Percentiles rank a stretch among this genome's conserved stretches.
Evolutionary conservation across 2,329 filamentous ascomycete genomes (phyloP).

Genomic region (Byssothecium circinans): DNA sequence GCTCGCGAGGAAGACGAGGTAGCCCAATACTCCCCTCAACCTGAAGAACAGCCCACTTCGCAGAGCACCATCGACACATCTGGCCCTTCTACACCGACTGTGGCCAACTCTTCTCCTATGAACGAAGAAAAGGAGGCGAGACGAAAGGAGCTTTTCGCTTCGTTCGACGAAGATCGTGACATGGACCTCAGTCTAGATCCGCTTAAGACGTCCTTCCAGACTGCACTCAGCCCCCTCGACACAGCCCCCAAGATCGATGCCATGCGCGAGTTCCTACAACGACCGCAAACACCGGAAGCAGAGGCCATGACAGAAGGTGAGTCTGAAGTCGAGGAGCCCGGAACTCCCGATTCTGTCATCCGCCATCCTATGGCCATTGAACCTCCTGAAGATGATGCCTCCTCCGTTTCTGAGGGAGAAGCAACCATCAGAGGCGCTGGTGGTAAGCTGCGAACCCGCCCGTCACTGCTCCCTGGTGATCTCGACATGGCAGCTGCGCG

Average conservation of each 20-base stretch:
- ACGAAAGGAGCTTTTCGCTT: constrained; percentile 50
- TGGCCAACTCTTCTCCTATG: constrained; percentile 27
- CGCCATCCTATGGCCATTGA: constrained; percentile 63
- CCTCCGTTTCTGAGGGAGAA: constrained; percentile 74
- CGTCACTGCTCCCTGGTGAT: constrained; percentile 85
- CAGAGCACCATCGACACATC: constrained; percentile 45
- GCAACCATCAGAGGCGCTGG: constrained; percentile 89
- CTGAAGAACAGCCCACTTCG: constrained; percentile 38
- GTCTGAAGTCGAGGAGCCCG: constrained; percentile 61
- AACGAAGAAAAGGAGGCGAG: constrained; percentile 33
- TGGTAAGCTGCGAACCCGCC: constrained; percentile 83
- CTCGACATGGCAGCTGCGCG: constrained; percentile 83
- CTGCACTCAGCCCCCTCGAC: constrained; percentile 32
- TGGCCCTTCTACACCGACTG: constrained; percentile 52
- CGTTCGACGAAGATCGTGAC: constrained; percentile 54
- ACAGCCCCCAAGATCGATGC: constrained; percentile 42
- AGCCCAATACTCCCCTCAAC: constrained; percentile 57
- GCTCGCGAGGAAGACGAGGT: constrained; percentile 53
- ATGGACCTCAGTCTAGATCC: constrained; percentile 59
- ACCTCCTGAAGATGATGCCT: constrained; percentile 54
- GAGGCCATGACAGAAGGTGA: constrained; percentile 31
- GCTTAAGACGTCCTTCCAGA: constrained; percentile 51
- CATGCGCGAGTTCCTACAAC: constrained; percentile 42
- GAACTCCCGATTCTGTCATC: constrained; percentile 88
- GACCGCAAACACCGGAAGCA: constrained; percentile 56